Conservation (phyloP, 352 stramenopile species). For the Globisporangium irregulare region DNA sequence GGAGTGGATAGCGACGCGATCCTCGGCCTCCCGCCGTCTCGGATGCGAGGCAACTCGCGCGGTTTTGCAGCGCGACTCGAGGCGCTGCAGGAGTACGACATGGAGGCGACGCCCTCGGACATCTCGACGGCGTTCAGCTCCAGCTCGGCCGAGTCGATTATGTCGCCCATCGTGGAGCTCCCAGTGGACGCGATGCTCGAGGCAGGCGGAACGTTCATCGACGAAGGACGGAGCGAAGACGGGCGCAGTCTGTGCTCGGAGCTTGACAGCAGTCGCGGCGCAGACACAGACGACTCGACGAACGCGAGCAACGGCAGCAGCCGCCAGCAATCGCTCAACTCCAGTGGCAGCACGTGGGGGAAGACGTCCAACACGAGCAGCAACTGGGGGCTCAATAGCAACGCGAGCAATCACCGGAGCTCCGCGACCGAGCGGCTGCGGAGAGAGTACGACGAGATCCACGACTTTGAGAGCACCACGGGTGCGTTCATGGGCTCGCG, state of each 20-base stretch:
- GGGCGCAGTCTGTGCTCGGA: slow-evolving; percentile 7
- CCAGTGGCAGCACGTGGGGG: slow-evolving; percentile 16
- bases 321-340: slow-evolving; percentile 11
- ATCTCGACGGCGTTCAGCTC: slow-evolving; percentile 37
- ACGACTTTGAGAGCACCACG: slow-evolving; percentile 11
- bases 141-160: slow-evolving; percentile 31
- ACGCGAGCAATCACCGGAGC: slow-evolving; percentile 7
- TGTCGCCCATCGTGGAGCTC: slow-evolving; percentile 53
- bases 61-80: slow-evolving; percentile 46
- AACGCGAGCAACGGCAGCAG: slow-evolving; percentile 11
- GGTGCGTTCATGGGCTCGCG: slow-evolving; percentile 15
- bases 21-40: slow-evolving; percentile 19
- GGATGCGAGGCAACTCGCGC: slow-evolving; percentile 17
- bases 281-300: slow-evolving; percentile 9
- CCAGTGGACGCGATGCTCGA: slow-evolving; percentile 51
- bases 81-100: slow-evolving; percentile 66
- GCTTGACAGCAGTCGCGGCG: slow-evolving; percentile 16
- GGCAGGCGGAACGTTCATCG: slow-evolving; percentile 34
- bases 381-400: slow-evolving; percentile 13
- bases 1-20: slow-evolving; percentile 30
- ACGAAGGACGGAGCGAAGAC: slow-evolving; percentile 18
- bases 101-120: slow-evolving; percentile 27
- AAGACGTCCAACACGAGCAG: slow-evolving; percentile 9
- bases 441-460: slow-evolving; percentile 17
- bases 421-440: slow-evolving; percentile 8